Evolutionary conservation across 139 green algal genomes (phyloP).

Genomic region (Chlorella sp.): DNA sequence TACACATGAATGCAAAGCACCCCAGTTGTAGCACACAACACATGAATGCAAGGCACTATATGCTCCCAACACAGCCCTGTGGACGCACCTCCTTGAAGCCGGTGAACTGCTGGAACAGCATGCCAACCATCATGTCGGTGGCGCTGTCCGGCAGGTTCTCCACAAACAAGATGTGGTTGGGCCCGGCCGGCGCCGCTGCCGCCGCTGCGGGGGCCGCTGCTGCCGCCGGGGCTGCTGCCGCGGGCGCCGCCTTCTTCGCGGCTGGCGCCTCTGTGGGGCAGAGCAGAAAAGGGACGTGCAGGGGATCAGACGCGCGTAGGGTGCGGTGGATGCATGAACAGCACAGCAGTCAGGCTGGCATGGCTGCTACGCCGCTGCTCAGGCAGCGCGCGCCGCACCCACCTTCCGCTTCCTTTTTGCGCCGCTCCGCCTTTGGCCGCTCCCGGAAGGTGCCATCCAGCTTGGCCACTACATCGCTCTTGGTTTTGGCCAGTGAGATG

Average conservation of each 20-base stretch:
- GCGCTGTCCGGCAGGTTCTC: conserved; percentile 91
- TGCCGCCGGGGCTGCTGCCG: background rate
- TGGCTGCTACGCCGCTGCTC: no score
- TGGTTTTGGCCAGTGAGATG: conserved; percentile 89
- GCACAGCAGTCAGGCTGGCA: no score
- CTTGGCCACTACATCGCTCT: conserved; percentile 92
- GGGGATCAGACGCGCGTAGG: no score
- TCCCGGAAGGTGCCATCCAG: conserved; percentile 84
- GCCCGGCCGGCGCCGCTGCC: background rate
- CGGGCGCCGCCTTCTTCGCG: conserved; percentile 23
- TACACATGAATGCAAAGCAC: no score
- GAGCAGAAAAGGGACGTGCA: no score
- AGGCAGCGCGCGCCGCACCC: no score
- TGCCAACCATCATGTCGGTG: conserved; percentile 87
- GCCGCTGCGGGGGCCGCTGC: background rate
- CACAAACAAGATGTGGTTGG: conserved; percentile 90
- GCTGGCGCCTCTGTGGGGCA: background rate
- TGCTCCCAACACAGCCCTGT: no score
- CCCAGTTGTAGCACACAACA: no score
- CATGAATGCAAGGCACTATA: no score
- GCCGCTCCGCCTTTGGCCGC: conserved; percentile 68
- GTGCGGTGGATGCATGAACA: no score
- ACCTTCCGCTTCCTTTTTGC: no score
- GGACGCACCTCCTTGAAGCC: conserved; percentile 89
- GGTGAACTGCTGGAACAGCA: conserved; percentile 96